Conservation (phyloP, 2,329 filamentous ascomycete species). For the Akanthomyces uredinophilus region DNA sequence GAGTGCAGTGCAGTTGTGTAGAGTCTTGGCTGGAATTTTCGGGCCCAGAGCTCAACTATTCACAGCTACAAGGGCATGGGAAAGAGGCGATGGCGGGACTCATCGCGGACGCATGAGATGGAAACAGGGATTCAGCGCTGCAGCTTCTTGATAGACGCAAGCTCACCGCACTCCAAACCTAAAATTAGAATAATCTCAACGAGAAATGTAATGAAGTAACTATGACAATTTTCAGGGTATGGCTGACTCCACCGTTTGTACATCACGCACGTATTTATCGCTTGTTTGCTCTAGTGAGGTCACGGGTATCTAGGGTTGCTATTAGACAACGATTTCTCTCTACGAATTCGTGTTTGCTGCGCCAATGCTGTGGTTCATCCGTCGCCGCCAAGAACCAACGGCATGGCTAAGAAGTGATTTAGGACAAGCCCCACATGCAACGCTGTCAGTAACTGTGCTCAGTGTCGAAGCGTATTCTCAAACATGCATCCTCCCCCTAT, state of each 20-base stretch:
- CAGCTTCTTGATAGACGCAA: not conserved
- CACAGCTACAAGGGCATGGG: not conserved
- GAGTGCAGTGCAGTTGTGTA: too few species aligned
- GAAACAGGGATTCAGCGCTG: not conserved
- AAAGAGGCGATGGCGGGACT: not conserved
- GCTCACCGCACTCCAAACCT: not conserved
- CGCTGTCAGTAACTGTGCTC: not conserved
- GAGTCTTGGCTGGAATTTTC: not conserved
- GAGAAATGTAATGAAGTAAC: conserved; percentile 13
- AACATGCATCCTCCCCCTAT: not conserved
- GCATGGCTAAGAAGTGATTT: not conserved
- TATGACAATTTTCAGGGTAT: not conserved
- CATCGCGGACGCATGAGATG: not conserved
- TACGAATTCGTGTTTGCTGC: not conserved
- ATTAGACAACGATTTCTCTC: not conserved
- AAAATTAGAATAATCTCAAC: conserved; percentile 6
- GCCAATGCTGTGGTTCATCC: too few species aligned
- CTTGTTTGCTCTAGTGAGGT: too few species aligned
- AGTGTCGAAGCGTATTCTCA: not conserved
- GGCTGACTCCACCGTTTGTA: not conserved
- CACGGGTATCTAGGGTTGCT: not conserved
- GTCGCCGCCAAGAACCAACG: not conserved
- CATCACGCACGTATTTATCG: not conserved
- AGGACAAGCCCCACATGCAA: conserved; percentile 1
- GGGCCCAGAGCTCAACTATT: not conserved